Base-by-base conservation (phyloP, 495 filamentous ascomycete genomes). In the Pyrenula massariospora region DNA sequence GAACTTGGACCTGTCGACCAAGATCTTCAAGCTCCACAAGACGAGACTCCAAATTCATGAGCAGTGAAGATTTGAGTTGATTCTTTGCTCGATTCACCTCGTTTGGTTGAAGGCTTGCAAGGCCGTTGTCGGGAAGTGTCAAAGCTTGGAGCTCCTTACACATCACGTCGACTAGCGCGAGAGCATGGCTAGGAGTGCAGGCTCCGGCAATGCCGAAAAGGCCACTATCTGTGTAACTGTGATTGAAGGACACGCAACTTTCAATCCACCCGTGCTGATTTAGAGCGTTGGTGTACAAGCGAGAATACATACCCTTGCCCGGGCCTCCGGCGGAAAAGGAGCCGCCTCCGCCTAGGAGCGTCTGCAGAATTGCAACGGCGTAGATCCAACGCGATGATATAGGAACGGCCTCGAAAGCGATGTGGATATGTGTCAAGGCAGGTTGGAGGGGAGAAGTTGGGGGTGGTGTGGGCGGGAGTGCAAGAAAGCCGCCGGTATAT, bases 1-100 rank as follows among this genome's bases (percentile, higher is more conserved):
- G 89, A 12, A 96, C 89, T 70, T 97, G 94, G 10, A 99, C 89
- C 70, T 97, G 93, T 57, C 93, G 77, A 42, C 94, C 93, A 3
- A 99, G 77, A 70, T 99, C 93, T 74, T 99, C 93, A n/a, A 99
- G 74, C 70, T 96, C 94, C 12, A 97, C 89, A 93, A 97, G 96
- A 48, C 94, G 81, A 57, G 83, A 88, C 74, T 99, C 93, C 0
- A 99, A 80, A 72, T 99, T 99, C 94, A 99, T 97, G 47, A 99
- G 79, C 22, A 99, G 74, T 48, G 84, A 87, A 12, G 85, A 90
- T 36, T 89, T 79, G 31, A 99, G 83, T 74, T 97, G 94, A 66
- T 99, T 99, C 81, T 99, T 99, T 11, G 93, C 93, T n/a, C 93
- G 83, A 66, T 85, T 84, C 22, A 99, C 93, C 71, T 97, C 93